Conservation (phyloP, 2,329 filamentous ascomycete species). For the Tolypocladium nubicola region DNA sequence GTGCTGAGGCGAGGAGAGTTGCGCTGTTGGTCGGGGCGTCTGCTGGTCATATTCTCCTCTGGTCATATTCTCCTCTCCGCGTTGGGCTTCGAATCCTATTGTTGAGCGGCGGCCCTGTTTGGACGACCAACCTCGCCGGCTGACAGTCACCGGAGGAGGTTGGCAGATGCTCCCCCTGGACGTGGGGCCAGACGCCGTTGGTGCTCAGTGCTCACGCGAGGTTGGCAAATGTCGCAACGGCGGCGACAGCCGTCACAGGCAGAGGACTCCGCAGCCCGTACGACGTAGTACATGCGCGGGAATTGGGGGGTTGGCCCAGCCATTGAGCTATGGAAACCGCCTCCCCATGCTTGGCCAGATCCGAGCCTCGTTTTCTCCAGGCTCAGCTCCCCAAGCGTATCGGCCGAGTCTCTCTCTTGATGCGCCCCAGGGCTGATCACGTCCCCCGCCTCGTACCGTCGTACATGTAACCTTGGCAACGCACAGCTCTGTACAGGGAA, state of each 20-base stretch:
- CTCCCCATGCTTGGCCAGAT: neutral
- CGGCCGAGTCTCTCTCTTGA: neutral
- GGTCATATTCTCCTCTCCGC: neutral
- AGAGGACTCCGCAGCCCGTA: too few relatives aligned
- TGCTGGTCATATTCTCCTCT: neutral
- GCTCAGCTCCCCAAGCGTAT: neutral
- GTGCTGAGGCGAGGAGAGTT: neutral
- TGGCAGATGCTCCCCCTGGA: neutral
- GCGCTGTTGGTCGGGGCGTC: neutral
- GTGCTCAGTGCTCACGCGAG: neutral
- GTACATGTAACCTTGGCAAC: neutral
- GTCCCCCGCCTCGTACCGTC: neutral
- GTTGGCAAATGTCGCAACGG: neutral
- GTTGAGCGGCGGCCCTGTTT: neutral
- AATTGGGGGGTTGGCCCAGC: too few relatives aligned
- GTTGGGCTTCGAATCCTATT: neutral
- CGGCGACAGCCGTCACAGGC: neutral
- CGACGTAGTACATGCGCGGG: neutral
- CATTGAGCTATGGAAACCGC: too few relatives aligned
- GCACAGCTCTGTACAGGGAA: neutral
- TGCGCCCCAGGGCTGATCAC: neutral
- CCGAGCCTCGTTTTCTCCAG: neutral
- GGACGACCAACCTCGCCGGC: neutral
- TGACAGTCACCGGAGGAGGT: neutral
- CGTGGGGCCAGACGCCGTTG: neutral